Evolutionary conservation across 148 eudicot genomes (phyloP), one percentile per base, ranked within the genome.

Genomic region (Chenopodium berlandieri): DNA sequence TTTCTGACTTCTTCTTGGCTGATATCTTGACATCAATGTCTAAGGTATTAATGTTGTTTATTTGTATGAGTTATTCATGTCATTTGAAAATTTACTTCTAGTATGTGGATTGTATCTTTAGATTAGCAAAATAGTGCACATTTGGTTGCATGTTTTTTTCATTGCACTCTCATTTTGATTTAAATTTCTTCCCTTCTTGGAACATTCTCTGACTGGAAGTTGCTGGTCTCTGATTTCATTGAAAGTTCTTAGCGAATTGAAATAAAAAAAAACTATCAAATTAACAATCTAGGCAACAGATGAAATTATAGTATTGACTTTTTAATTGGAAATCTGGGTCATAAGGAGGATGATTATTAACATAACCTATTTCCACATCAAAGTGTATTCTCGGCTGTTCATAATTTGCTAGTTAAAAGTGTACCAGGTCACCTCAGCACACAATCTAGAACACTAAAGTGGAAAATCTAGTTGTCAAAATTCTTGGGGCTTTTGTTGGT

Each of bases 11-110:
- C 88, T 97, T 97, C 83, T 88, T 97, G 92, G 99, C 98, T 86
- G 99, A 97, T 89, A 97, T 94, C 82, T 86, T 97, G 82, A 97
- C 99, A 71, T 97, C 99, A 14, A 97, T 97, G 99, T 89, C 99
- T 32, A 97, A 97, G 99, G 99, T 97, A 90, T 75, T n/a, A 27
- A 8, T 27, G 30, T 12, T 44, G 60, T 76, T 9, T 60, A 3
- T 75, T 71, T 56, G 5, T 71, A 2, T 52, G 9, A 30, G 10
- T 1, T 50, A 72, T 20, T 73, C 17, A 31, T 72, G 70, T 76
- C 52, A n/a, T 31, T 13, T 25, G 40, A 34, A 48, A 56, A 22
- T 60, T 69, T 17, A 27, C 10, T 20, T 62, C 10, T 65, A 68
- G 52, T 48, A 63, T n/a, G 32, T 22, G 71, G 19, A 46, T 65